These are phyloP conservation scores for Dictyostelium gargantuum DNA, from an alignment of 208 protist species.

Conservation along the genomic window DNA sequence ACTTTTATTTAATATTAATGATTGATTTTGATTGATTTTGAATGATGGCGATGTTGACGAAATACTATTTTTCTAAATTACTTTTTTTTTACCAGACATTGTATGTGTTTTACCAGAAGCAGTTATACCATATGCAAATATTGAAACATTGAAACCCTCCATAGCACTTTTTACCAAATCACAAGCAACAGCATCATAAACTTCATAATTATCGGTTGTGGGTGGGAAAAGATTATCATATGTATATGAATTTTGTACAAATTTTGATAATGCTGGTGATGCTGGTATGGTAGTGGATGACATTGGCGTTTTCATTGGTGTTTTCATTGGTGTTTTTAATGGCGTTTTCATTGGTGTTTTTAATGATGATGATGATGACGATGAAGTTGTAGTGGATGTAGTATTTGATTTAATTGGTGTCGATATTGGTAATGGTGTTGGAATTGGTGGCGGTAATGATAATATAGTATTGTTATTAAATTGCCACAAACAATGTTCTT, in stretches of 20 bases:
- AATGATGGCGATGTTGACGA: no score
- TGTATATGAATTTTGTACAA: not conserved
- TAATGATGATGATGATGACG: no score
- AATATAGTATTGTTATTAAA: not conserved
- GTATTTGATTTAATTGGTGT: not conserved
- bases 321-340: not conserved
- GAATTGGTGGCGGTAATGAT: not conserved
- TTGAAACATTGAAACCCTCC: constrained; percentile 86
- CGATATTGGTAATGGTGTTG: not conserved
- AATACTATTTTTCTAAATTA: no score
- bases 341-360: not conserved
- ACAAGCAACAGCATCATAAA: not conserved
- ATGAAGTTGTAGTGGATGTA: not conserved
- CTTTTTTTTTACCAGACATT: constrained; percentile 29
- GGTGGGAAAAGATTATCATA: constrained; percentile 20
- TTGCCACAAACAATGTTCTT: not conserved
- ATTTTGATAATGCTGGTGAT: not conserved
- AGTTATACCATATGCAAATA: constrained; percentile 92
- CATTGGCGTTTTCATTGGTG: not conserved
- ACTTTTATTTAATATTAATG: no score
- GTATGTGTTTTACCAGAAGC: constrained; percentile 69
- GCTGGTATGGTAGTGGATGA: not conserved
- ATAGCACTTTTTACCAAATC: constrained; percentile 84
- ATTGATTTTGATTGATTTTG: no score
- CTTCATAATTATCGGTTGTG: not conserved